A percentile compares a stretch with the other conserved stretches of the same genome.
phyloP scores from a whole-genome alignment of 2,329 filamentous ascomycete species.

The Neofusicoccum sp. region DNA sequence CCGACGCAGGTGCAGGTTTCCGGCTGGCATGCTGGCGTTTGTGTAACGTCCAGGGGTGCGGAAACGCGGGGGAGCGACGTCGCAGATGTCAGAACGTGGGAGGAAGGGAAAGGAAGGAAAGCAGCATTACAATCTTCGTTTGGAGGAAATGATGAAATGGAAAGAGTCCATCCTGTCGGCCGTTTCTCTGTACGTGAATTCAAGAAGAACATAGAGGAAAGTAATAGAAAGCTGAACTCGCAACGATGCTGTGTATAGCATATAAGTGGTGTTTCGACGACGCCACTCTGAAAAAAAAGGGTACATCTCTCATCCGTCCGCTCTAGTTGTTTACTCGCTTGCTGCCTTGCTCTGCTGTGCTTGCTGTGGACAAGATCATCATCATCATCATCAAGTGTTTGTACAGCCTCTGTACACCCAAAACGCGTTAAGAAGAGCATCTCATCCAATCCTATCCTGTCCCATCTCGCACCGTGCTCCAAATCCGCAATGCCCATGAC shows the following conservation, averaged over 20 bases:
- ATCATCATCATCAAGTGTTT: background rate
- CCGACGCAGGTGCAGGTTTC: background rate
- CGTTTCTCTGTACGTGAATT: background rate
- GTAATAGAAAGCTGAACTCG: too few relatives aligned
- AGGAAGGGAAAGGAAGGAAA: too few relatives aligned
- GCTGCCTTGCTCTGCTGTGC: background rate
- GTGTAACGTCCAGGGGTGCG: background rate
- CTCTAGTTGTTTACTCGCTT: background rate
- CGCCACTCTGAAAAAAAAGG: too few relatives aligned
- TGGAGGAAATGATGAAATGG: too few relatives aligned
- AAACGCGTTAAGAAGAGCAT: background rate
- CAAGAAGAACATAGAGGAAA: too few relatives aligned
- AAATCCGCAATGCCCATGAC: background rate
- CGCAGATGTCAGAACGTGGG: too few relatives aligned
- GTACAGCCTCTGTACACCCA: background rate
- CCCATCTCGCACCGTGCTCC: background rate
- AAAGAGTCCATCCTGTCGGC: background rate
- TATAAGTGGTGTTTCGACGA: too few relatives aligned
- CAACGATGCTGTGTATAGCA: too few relatives aligned
- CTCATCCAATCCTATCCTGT: too few relatives aligned
- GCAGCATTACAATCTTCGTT: too few relatives aligned
- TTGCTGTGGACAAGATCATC: background rate
- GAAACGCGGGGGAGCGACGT: too few relatives aligned
- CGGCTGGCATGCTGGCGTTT: background rate
- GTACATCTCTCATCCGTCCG: too few relatives aligned